Percentiles rank a stretch among this genome's conserved stretches.
phyloP scores from a whole-genome alignment of 768 basidiomycete species.

The Russula olivacea region DNA sequence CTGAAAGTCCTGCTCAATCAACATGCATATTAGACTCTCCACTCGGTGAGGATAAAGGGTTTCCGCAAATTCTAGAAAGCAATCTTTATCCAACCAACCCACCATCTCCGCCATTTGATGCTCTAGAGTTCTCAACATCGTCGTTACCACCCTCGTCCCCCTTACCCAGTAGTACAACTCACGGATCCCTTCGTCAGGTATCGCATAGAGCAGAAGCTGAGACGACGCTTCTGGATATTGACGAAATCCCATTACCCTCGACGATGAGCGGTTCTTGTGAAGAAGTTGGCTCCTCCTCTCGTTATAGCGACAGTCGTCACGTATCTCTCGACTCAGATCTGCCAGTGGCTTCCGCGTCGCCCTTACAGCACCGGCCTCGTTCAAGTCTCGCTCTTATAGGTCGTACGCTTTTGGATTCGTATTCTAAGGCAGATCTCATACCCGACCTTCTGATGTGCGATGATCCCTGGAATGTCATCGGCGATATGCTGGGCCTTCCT shows the following conservation, averaged over 20 bases:
- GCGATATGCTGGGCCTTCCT: constrained; percentile 18
- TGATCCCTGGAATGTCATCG: constrained; percentile 24
- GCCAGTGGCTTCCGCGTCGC: background rate
- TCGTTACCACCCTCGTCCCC: constrained; percentile 21
- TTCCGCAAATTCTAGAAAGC: background rate
- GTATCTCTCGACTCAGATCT: background rate
- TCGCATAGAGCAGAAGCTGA: background rate
- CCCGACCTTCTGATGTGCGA: constrained; percentile 6
- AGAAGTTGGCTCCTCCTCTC: background rate
- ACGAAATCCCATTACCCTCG: background rate
- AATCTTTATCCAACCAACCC: background rate
- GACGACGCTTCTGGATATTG: background rate
- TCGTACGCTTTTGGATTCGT: background rate
- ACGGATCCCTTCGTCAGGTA: background rate
- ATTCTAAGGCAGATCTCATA: constrained; percentile 12
- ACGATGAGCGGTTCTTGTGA: background rate
- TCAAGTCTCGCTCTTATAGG: background rate
- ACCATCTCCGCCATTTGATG: constrained; percentile 8
- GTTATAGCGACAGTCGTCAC: background rate
- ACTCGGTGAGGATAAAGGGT: background rate
- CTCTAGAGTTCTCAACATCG: constrained; percentile 13
- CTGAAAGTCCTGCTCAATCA: background rate
- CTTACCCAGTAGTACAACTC: constrained; percentile 8
- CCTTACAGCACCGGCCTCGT: background rate
- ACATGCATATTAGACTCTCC: background rate